These are phyloP conservation scores for Neurospora sublineolata DNA, from an alignment of 495 filamentous ascomycete genomes.

Conservation along the genomic window DNA sequence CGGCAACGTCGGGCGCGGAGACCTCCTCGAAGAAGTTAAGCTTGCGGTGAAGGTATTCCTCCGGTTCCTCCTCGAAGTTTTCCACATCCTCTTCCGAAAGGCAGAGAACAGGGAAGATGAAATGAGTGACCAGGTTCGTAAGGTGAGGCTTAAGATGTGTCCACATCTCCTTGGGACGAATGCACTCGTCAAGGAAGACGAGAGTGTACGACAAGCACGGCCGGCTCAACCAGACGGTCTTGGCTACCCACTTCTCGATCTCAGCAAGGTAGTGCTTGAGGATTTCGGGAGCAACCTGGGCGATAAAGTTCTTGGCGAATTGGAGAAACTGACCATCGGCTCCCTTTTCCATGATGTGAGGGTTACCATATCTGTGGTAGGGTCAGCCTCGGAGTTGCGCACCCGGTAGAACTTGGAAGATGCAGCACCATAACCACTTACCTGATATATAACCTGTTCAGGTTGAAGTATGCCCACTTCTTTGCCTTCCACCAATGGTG, in stretches of 20 bases:
- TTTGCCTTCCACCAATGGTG: constrained; percentile 99
- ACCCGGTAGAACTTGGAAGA: background rate
- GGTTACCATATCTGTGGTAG: constrained; percentile 72
- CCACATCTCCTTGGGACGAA: constrained; percentile 97
- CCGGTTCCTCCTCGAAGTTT: constrained; percentile 83
- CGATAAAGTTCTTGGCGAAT: constrained; percentile 82
- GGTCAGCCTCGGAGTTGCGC: constrained; percentile 10
- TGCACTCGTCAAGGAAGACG: constrained; percentile 90
- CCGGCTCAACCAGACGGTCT: constrained; percentile 90
- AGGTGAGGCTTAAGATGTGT: constrained; percentile 85
- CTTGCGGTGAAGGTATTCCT: constrained; percentile 93
- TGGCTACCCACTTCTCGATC: constrained; percentile 93
- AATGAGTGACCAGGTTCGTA: constrained; percentile 79
- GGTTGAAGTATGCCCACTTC: constrained; percentile 97
- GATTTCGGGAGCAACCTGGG: constrained; percentile 87
- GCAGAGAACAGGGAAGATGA: constrained; percentile 90
- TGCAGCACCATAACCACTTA: constrained; percentile 25
- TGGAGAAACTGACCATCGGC: constrained; percentile 58
- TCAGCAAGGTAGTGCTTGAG: constrained; percentile 84
- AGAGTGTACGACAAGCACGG: constrained; percentile 84
- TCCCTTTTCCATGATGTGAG: constrained; percentile 49
- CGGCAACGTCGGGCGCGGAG: constrained; percentile 88
- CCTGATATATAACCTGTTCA: constrained; percentile 92
- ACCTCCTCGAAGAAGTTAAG: constrained; percentile 97
- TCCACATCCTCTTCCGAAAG: constrained; percentile 88